These are phyloP conservation scores for Astrothelium macrocarpum DNA, from an alignment of 495 filamentous ascomycete genomes.

Conservation along the genomic window DNA sequence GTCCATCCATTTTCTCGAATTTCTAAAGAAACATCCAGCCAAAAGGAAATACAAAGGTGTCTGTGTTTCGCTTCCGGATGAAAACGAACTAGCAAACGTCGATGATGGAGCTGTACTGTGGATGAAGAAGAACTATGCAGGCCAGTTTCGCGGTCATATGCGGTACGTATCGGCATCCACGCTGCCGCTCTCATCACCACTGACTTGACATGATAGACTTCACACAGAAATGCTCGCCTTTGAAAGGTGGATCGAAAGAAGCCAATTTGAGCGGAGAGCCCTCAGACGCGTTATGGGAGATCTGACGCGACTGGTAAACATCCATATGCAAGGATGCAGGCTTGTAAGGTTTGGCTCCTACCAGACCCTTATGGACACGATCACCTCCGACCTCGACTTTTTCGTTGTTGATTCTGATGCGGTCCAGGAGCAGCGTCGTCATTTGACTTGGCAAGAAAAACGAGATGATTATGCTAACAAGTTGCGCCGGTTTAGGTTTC, in stretches of 20 bases:
- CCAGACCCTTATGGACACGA: constrained; percentile 41
- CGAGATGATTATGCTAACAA: not conserved
- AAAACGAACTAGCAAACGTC: not conserved
- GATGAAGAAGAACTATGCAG: not conserved
- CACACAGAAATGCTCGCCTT: not conserved
- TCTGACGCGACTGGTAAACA: too few relatives aligned
- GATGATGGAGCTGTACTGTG: not conserved
- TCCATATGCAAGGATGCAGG: too few relatives aligned
- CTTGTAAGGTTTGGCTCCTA: constrained; percentile 46
- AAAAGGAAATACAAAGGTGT: not conserved
- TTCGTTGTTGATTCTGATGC: constrained; percentile 24
- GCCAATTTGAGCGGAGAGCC: not conserved
- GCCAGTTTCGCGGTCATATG: not conserved
- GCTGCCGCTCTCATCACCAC: not conserved
- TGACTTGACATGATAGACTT: not conserved
- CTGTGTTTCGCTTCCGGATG: not conserved
- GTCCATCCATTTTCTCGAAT: not conserved
- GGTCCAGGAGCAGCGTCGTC: not conserved
- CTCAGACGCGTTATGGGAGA: constrained; percentile 21
- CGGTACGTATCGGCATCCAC: not conserved
- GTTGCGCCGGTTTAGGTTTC: not conserved
- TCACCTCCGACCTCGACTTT: constrained; percentile 46
- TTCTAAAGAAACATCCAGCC: not conserved
- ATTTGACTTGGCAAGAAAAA: not conserved
- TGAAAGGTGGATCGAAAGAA: not conserved